phyloP scores from a whole-genome alignment of 352 stramenopile species.

The Peronosclerospora sorghi region DNA sequence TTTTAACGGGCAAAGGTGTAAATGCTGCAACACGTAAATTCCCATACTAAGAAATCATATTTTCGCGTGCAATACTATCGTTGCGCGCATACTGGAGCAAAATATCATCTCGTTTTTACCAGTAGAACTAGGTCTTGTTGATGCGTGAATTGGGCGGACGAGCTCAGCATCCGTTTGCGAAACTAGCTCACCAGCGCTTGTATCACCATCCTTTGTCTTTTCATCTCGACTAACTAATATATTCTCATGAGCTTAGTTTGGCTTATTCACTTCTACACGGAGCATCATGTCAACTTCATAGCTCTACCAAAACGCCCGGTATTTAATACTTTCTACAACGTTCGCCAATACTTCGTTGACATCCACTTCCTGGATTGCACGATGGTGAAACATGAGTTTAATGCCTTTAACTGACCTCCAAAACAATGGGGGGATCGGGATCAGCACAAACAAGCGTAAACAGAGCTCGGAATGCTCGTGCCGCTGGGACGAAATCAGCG shows the following conservation, averaged over 20 bases:
- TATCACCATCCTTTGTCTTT: constrained; percentile 6
- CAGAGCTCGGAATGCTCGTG: constrained; percentile 45
- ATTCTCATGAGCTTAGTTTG: constrained; percentile 1
- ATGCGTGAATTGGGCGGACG: constrained; percentile 22
- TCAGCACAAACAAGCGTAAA: constrained; percentile 72
- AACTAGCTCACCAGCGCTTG: constrained; percentile 3
- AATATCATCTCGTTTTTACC: constrained; percentile 6
- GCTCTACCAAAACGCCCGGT: constrained; percentile 68
- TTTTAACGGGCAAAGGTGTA: no score
- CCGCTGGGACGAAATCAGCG: constrained; percentile 44
- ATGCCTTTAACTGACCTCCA: constrained; percentile 66
- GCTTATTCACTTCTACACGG: constrained; percentile 7
- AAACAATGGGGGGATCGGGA: constrained; percentile 49
- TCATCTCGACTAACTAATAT: constrained; percentile 5
- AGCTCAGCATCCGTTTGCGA: constrained; percentile 17
- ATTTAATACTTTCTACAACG: constrained; percentile 74
- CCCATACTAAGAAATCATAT: constrained; percentile 64
- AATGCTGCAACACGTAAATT: constrained; percentile 51
- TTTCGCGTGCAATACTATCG: constrained; percentile 38
- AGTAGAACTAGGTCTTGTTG: constrained; percentile 8
- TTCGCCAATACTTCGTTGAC: constrained; percentile 74
- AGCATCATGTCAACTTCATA: constrained; percentile 35
- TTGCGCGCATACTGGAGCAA: constrained; percentile 14
- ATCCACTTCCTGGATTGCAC: constrained; percentile 64
- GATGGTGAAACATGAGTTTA: constrained; percentile 68